These are phyloP conservation scores for Colletotrichum caudatum DNA, from an alignment of 2,329 filamentous ascomycete genomes.

Conservation along the genomic window DNA sequence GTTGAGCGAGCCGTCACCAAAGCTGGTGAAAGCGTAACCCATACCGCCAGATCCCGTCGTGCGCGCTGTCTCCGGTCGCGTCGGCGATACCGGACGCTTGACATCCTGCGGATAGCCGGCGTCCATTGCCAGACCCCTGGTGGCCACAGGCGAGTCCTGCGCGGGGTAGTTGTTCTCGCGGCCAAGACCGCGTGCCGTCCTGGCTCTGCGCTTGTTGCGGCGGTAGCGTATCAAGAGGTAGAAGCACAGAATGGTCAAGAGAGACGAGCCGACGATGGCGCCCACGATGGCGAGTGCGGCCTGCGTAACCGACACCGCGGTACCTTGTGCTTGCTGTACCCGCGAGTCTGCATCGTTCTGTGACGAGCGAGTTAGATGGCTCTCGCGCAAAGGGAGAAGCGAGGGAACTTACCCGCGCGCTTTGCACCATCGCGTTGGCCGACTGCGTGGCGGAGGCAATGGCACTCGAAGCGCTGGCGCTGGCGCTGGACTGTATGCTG, in stretches of 20 bases:
- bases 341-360: constrained; percentile 47
- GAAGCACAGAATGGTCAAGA: constrained; percentile 54
- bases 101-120: constrained; percentile 45
- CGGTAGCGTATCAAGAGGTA: constrained; percentile 51
- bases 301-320: constrained; percentile 57
- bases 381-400: constrained; percentile 41
- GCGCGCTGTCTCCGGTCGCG: constrained; percentile 40
- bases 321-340: constrained; percentile 51
- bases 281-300: constrained; percentile 57
- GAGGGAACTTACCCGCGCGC: constrained; percentile 25
- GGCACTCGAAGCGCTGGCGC: constrained; percentile 45
- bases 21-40: constrained; percentile 31
- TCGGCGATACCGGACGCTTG: constrained; percentile 41
- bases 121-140: constrained; percentile 25
- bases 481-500: constrained; percentile 43
- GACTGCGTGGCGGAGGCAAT: constrained; percentile 47
- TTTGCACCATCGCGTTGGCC: constrained; percentile 44
- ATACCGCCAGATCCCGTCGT: constrained; percentile 22
- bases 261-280: constrained; percentile 56
- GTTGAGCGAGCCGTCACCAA: constrained; percentile 28
- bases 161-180: constrained; percentile 44
- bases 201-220: constrained; percentile 43
- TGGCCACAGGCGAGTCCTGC: constrained; percentile 42
- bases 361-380: neutral
- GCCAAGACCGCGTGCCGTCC: constrained; percentile 7